A percentile compares a stretch with the other conserved stretches of the same genome.
Conservation (phyloP, 768 basidiomycete genomes). For the Cystofilobasidium capitatum region DNA sequence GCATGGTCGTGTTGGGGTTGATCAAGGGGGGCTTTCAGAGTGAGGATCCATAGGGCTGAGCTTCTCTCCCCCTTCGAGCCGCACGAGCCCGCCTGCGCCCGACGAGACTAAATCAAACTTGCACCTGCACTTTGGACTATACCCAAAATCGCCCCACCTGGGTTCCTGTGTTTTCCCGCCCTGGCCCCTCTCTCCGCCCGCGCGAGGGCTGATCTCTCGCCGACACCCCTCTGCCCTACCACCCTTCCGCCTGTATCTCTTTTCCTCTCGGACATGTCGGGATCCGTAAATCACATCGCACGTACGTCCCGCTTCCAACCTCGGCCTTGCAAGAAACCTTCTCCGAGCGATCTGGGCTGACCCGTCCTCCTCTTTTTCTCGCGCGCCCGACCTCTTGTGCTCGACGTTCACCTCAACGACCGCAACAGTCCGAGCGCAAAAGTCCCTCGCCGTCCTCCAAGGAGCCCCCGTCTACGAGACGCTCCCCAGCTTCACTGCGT, state of each 20-base stretch:
- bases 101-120: too few relatives aligned
- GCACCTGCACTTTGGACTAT: too few relatives aligned
- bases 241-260: not conserved
- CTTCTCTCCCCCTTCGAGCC: slow-evolving; percentile 4
- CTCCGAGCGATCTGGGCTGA: too few relatives aligned
- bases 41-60: not conserved
- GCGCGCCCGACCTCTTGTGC: not conserved
- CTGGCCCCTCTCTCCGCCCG: too few relatives aligned
- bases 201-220: too few relatives aligned
- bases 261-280: not conserved
- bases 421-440: slow-evolving; percentile 77
- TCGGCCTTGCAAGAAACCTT: not conserved
- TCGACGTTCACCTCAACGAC: not conserved
- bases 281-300: not conserved
- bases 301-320: not conserved
- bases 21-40: not conserved
- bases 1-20: slow-evolving; percentile 11
- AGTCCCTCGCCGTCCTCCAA: slow-evolving; percentile 73
- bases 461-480: slow-evolving; percentile 67
- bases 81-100: too few relatives aligned
- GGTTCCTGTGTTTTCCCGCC: too few relatives aligned
- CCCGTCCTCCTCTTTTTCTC: not conserved
- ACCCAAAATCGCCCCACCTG: too few relatives aligned
- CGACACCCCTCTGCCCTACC: too few relatives aligned
- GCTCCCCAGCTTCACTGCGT: slow-evolving; percentile 49